Evolutionary conservation across 169 alveolate genomes (phyloP).

Genomic region (Neospora caninum): DNA sequence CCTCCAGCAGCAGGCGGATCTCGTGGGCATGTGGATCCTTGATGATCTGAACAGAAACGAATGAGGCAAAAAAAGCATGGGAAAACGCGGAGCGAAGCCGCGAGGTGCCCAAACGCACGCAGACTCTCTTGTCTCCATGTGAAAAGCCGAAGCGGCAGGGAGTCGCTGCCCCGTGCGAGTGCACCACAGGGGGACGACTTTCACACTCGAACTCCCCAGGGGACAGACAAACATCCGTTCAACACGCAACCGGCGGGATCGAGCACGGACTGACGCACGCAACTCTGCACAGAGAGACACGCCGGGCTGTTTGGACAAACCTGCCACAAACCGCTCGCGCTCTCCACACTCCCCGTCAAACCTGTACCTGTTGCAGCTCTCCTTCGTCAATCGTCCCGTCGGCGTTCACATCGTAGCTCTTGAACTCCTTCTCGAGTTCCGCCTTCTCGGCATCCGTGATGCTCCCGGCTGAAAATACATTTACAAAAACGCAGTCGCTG

Average conservation of each 20-base stretch:
- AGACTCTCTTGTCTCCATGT: no score
- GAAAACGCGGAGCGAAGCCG: no score
- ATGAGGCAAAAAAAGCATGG: no score
- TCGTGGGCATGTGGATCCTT: slow-evolving; percentile 60
- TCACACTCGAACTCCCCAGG: no score
- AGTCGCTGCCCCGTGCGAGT: no score
- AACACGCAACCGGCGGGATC: not conserved
- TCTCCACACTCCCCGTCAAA: no score
- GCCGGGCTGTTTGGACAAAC: no score
- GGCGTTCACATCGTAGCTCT: slow-evolving; percentile 41
- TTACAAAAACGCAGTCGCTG: not conserved
- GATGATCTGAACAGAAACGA: not conserved
- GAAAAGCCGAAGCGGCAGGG: no score
- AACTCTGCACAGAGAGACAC: not conserved
- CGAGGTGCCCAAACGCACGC: no score
- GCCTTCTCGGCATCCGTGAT: slow-evolving; percentile 38
- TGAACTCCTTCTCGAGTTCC: slow-evolving; percentile 45
- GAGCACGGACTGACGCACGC: not conserved
- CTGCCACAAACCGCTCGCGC: no score
- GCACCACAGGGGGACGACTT: no score
- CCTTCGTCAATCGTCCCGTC: slow-evolving; percentile 47
- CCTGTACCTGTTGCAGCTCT: slow-evolving; percentile 36
- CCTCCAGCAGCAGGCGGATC: slow-evolving; percentile 45
- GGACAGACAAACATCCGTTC: not conserved
- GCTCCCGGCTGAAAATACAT: not conserved